phyloP scores from a whole-genome alignment of 352 stramenopile species.

The Phytophthora europaea region DNA sequence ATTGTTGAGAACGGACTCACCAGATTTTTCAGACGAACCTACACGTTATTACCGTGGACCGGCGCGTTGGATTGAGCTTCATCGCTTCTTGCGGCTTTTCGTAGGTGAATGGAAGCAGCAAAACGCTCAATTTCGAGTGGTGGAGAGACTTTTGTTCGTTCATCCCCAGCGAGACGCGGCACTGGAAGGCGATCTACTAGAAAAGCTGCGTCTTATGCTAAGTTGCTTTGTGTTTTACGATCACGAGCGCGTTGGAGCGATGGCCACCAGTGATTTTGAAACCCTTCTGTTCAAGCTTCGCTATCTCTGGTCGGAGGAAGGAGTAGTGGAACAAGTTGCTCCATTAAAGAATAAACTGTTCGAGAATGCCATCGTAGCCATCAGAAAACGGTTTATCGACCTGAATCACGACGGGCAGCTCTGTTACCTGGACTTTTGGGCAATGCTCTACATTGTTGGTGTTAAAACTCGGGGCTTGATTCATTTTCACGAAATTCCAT shows the following conservation, averaged over 20 bases:
- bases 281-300: slow-evolving; percentile 60
- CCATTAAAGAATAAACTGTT: slow-evolving; percentile 47
- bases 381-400: slow-evolving; percentile 61
- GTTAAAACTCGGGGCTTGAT: slow-evolving; percentile 63
- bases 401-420: slow-evolving; percentile 65
- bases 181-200: slow-evolving; percentile 39
- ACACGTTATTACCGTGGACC: background rate
- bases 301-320: slow-evolving; percentile 74
- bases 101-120: slow-evolving; percentile 83
- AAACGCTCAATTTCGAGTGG: slow-evolving; percentile 56
- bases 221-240: slow-evolving; percentile 85
- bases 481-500: slow-evolving; percentile 75
- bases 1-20: slow-evolving; percentile 13
- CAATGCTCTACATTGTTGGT: slow-evolving; percentile 82
- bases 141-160: slow-evolving; percentile 61
- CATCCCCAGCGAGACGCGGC: slow-evolving; percentile 34
- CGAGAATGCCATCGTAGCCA: slow-evolving; percentile 60
- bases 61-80: slow-evolving; percentile 65
- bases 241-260: slow-evolving; percentile 63
- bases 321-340: background rate
- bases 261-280: slow-evolving; percentile 61
- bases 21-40: slow-evolving; percentile 9
- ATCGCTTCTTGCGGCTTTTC: slow-evolving; percentile 70
- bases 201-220: slow-evolving; percentile 71
- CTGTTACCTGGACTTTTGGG: slow-evolving; percentile 88